Base-by-base conservation (phyloP, 495 filamentous ascomycete species). In the Penicillium silybi region DNA sequence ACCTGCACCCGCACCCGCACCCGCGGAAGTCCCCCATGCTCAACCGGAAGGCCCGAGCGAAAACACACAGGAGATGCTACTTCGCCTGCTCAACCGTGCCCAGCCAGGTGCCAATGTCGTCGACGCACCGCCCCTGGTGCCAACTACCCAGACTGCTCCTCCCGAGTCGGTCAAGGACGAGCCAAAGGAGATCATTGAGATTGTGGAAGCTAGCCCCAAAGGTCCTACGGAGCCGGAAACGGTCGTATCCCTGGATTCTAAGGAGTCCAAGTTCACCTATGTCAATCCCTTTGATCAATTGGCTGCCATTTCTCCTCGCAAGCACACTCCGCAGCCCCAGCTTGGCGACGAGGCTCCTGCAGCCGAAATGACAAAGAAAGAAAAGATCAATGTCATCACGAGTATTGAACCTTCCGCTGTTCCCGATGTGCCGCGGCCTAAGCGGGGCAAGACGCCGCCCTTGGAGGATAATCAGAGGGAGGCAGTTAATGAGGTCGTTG, bases 261-360 rank as follows among this genome's bases (percentile, higher is more conserved):
- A 80, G 51, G 71, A 69, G 3, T 67, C 73, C 17, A 71, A 86
- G 22, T 92, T 92, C 69, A 88, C 80, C 25, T 89, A 89, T 63
- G 80, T 85, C 54, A 90, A 90, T 58, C 88, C 88, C 4, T 91
- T 92, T 52, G 87, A 90, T 26, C 83, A 89, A 61, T 64, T 90
- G 25, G 79, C 85, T 52, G 80, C 85, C 57, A 84, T 84, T 6
- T 88, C 83, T 25, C 85, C 85, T 45, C 79, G 80, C 16, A 84
- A 81, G 52, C 75, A 56, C 32, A 72, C 74, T 32, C 71, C 72
- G 0, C 71, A 72, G 51, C 53, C 73, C 23, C 68, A 71, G 45
- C 68, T 73, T 50, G 66, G 65, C 6, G 66, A 63, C 25, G 69
- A 68, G 32, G 73, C 65, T 45, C 65, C 70, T 10, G 57, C 50